Evolutionary conservation across 352 stramenopile species (phyloP).

Genomic region (Globisporangium takayamanum): DNA sequence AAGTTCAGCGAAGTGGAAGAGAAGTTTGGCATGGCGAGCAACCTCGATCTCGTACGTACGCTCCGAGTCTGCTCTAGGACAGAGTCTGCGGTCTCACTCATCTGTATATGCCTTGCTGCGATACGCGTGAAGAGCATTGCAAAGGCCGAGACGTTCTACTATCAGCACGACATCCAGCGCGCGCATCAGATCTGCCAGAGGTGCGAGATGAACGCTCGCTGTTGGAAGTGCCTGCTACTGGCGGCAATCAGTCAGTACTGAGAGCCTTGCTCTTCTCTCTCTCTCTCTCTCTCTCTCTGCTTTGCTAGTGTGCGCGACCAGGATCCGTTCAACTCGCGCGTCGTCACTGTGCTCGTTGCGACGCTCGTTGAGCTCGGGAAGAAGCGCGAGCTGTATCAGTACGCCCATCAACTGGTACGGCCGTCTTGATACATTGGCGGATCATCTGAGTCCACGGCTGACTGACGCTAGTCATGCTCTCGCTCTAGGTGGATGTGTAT

Average conservation of each 20-base stretch:
- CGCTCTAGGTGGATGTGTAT: constrained; percentile 85
- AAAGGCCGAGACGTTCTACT: constrained; percentile 79
- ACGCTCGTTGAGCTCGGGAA: constrained; percentile 89
- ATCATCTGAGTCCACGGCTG: background rate
- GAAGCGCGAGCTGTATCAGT: constrained; percentile 94
- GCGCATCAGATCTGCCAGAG: constrained; percentile 74
- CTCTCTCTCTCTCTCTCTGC: background rate
- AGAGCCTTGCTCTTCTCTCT: background rate
- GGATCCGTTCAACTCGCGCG: constrained; percentile 78
- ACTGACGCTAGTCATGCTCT: background rate
- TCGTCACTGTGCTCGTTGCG: constrained; percentile 82
- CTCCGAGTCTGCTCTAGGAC: too few species aligned
- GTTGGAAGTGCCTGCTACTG: background rate
- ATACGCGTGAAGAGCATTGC: constrained; percentile 43
- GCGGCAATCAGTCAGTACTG: background rate
- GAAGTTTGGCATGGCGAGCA: constrained; percentile 42
- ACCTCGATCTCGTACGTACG: constrained; percentile 57
- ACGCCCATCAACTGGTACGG: constrained; percentile 91
- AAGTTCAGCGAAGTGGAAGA: constrained; percentile 63
- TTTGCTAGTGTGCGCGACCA: constrained; percentile 45
- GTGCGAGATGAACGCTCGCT: constrained; percentile 17
- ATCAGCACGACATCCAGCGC: constrained; percentile 79
- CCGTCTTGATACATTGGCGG: background rate
- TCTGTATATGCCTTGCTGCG: background rate
- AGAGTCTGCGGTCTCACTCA: background rate